Conservation (phyloP, 2,329 filamentous ascomycete genomes). For the Didymella segeticola region DNA sequence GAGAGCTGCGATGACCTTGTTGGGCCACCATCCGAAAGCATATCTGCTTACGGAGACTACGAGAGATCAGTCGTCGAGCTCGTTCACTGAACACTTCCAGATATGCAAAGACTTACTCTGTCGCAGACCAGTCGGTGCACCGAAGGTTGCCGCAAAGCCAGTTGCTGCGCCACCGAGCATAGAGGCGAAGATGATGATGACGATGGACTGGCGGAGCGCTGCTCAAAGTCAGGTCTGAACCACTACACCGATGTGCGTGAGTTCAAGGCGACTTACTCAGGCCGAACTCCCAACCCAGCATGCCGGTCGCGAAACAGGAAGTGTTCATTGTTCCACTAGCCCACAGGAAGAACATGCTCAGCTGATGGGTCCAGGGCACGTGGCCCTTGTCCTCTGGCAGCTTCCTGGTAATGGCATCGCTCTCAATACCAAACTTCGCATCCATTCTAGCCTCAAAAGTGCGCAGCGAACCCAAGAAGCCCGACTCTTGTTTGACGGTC, state of each 20-base stretch:
- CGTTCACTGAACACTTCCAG: slow-evolving; percentile 17
- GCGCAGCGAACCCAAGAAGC: slow-evolving; percentile 26
- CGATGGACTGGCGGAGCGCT: slow-evolving; percentile 52
- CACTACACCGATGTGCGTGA: background rate
- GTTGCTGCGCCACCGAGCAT: slow-evolving; percentile 52
- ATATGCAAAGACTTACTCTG: slow-evolving; percentile 41
- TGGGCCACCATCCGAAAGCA: slow-evolving; percentile 60
- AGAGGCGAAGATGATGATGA: slow-evolving; percentile 51
- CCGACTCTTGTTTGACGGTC: slow-evolving; percentile 16
- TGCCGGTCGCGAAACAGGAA: slow-evolving; percentile 48
- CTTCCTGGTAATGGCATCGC: slow-evolving; percentile 34
- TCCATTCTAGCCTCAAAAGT: slow-evolving; percentile 30
- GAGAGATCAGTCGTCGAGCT: background rate
- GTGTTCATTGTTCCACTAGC: slow-evolving; percentile 53
- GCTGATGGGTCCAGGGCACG: slow-evolving; percentile 36
- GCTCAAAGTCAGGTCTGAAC: slow-evolving; percentile 1
- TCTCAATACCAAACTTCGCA: slow-evolving; percentile 30
- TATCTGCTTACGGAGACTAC: slow-evolving; percentile 9
- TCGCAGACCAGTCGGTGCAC: slow-evolving; percentile 51
- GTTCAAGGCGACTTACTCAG: slow-evolving; percentile 37
- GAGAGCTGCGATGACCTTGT: slow-evolving; percentile 56
- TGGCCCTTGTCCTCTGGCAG: slow-evolving; percentile 35
- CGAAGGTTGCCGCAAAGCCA: slow-evolving; percentile 52
- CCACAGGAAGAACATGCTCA: slow-evolving; percentile 54
- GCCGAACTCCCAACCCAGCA: slow-evolving; percentile 58